phyloP scores from a whole-genome alignment of 2,329 filamentous ascomycete genomes.

The Aspergillus fructus region DNA sequence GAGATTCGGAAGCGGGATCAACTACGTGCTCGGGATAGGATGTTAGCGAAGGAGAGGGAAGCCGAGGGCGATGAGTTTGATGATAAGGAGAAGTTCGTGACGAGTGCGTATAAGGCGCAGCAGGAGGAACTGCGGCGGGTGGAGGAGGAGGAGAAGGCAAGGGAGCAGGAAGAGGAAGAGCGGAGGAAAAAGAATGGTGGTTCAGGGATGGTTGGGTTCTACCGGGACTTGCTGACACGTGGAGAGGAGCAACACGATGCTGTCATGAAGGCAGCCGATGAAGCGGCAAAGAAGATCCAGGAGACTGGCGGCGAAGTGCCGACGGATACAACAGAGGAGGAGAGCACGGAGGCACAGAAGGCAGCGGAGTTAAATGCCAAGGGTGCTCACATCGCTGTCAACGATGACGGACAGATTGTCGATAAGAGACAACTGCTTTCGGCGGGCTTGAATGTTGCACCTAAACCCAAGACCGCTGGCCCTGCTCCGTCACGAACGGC shows the following conservation, averaged over 20 bases:
- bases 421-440: constrained; percentile 63
- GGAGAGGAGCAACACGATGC: constrained; percentile 59
- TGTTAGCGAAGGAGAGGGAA: constrained; percentile 61
- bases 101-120: constrained; percentile 63
- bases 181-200: constrained; percentile 47
- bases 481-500: constrained; percentile 19
- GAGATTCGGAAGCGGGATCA: constrained; percentile 64
- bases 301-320: constrained; percentile 27
- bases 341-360: constrained; percentile 53
- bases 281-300: constrained; percentile 37
- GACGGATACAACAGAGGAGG: constrained; percentile 32
- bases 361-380: constrained; percentile 54
- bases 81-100: constrained; percentile 68
- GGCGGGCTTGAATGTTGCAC: constrained; percentile 61
- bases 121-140: constrained; percentile 59
- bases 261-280: constrained; percentile 55
- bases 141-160: constrained; percentile 59
- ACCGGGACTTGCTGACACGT: constrained; percentile 59
- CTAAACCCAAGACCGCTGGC: constrained; percentile 48
- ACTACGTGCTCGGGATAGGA: constrained; percentile 59
- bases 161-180: constrained; percentile 56
- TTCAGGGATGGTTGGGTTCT: constrained; percentile 60
- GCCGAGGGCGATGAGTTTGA: constrained; percentile 66
- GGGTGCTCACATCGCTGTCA: constrained; percentile 56
- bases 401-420: constrained; percentile 64